Percentiles rank a stretch among this genome's conserved stretches.
phyloP scores from a whole-genome alignment of 2,329 filamentous ascomycete genomes.

The Ceratocystis huliohia region DNA sequence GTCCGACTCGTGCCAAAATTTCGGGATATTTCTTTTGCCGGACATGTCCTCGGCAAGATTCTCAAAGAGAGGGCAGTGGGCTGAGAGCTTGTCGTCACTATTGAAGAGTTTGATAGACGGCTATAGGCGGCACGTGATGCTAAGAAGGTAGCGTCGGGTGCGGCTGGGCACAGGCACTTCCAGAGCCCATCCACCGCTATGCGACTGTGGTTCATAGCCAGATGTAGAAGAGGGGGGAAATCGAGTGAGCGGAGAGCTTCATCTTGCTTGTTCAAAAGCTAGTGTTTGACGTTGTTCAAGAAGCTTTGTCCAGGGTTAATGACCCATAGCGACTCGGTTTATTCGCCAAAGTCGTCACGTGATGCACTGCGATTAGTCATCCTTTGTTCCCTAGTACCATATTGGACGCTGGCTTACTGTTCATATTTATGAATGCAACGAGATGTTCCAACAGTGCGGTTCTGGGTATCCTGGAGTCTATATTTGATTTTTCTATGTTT shows the following conservation, averaged over 20 bases:
- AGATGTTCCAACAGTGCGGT: not conserved
- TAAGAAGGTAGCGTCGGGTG: conserved; percentile 14
- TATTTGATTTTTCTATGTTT: conserved; percentile 20
- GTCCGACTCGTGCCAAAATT: not conserved
- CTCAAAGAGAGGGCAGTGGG: not conserved
- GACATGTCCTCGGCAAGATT: not conserved
- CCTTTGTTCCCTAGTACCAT: not conserved
- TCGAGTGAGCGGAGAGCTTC: not conserved
- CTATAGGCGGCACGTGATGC: not conserved
- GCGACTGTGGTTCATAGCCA: conserved; percentile 10
- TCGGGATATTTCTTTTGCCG: not conserved
- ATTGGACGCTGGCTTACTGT: not conserved
- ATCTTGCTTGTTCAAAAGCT: not conserved
- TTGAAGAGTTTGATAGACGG: not conserved
- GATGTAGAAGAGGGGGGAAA: not conserved
- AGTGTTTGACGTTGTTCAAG: not conserved
- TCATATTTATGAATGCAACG: not conserved
- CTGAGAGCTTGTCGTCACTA: not conserved
- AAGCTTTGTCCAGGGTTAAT: conserved; percentile 2
- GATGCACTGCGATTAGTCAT: not conserved
- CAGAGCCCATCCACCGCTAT: conserved; percentile 42
- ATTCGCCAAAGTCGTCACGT: not conserved
- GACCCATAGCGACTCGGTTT: not conserved
- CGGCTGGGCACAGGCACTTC: conserved; percentile 48
- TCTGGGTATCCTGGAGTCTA: conserved; percentile 17